Base-by-base conservation (phyloP, 139 green algal genomes). In the Coelastrella sp. region DNA sequence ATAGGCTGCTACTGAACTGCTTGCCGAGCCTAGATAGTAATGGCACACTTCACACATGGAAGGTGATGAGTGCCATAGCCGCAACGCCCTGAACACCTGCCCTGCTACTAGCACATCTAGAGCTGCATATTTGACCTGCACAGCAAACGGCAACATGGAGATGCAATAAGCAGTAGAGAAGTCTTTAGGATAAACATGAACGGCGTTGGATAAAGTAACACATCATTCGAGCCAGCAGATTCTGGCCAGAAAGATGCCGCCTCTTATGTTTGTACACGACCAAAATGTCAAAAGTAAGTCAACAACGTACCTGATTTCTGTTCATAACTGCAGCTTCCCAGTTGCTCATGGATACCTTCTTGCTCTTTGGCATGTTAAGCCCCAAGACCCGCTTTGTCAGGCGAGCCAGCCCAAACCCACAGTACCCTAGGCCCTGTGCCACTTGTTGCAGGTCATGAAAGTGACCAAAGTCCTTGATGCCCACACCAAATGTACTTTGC, bases 21-120 rank as follows among this genome's bases (percentile, higher is more conserved):
- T 9, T 57, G 45, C 45, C 41, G 37, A 25, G 30, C 63, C 30
- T 23, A 17, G 67, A 25, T 43, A 32, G 19, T 81, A 68, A 34
- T 81, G 74, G 34, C 74, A 81, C 5, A 81, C 74, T 43, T 81
- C 76, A 63, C 90, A 92, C 48, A 86, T 77, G 59, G 80, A 87
- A 60, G 89, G 88, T 1, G 81, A 91, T 59, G 88, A 90, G 86
- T 94, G 91, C 89, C 89, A 92, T 60, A 93, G 84, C n/a, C 91
- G 75, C 81, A 94, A 81, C 11, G 72, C 91, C 3, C 88, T 79
- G 64, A 91, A 91, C 34, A 90, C 74, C 34, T 91, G 85, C 1
- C 87, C 85, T 6, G 85, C 85, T 5, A 87, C 45, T 7, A 92
- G 76, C 69, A 87, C 89, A 50, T 92, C 89, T 76, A 93, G 74